Conservation (phyloP, 805 yeast genomes). For the Geotrichum ghanense region DNA sequence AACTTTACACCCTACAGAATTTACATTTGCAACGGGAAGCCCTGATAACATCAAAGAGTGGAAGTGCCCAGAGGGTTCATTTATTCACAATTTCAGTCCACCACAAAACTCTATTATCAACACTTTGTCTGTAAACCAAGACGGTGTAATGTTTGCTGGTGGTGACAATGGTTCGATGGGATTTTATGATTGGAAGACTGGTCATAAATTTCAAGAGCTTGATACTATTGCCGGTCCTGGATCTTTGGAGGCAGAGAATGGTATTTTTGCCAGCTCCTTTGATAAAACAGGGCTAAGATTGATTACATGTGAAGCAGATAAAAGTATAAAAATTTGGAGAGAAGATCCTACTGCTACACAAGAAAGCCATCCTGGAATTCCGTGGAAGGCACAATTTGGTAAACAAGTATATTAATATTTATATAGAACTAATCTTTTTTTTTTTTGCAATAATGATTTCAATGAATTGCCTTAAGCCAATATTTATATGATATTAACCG, state of each 20-base stretch:
- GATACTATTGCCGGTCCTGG: conserved; percentile 56
- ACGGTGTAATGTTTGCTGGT: conserved; percentile 64
- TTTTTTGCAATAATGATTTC: no score
- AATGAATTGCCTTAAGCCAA: no score
- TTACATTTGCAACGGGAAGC: conserved; percentile 70
- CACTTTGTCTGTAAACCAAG: conserved; percentile 53
- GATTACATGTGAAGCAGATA: conserved; percentile 85
- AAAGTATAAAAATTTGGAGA: conserved; percentile 52
- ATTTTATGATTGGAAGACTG: conserved; percentile 68
- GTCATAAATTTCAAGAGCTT: conserved; percentile 46
- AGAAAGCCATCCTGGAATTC: conserved; percentile 28
- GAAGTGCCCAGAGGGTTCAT: conserved; percentile 66
- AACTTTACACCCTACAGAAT: conserved; percentile 53
- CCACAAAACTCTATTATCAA: conserved; percentile 46
- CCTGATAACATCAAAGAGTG: conserved; percentile 77
- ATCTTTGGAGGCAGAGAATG: conserved; percentile 50
- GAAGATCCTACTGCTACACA: conserved; percentile 29
- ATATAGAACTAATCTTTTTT: no score
- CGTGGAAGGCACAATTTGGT: conserved; percentile 24
- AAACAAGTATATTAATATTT: background rate
- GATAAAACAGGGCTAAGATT: conserved; percentile 73
- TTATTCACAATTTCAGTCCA: conserved; percentile 46
- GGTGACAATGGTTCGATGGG: conserved; percentile 72
- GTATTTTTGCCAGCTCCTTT: conserved; percentile 60
- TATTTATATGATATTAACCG: no score